Conservation (phyloP, 345 rosid species). For the Eucalyptus virginea region DNA sequence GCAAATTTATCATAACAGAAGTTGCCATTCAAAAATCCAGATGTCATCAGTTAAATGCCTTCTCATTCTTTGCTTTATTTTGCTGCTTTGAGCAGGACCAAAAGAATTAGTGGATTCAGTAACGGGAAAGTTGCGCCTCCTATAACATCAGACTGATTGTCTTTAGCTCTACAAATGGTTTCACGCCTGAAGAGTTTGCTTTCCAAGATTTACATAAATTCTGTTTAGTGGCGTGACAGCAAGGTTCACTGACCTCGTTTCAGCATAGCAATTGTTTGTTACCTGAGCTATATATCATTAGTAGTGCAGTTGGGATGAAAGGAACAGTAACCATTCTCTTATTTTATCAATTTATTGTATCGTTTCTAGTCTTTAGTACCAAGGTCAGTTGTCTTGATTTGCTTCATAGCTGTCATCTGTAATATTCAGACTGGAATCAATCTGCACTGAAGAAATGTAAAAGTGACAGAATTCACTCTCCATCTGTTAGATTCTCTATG, state of each 20-base stretch:
- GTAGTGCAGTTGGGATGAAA: background rate
- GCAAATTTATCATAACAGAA: background rate
- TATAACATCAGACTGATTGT: constrained; percentile 12
- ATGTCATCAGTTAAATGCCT: background rate
- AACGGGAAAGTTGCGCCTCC: constrained; percentile 60
- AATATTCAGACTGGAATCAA: background rate
- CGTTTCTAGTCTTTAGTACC: background rate
- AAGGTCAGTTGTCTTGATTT: background rate
- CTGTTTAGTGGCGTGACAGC: background rate
- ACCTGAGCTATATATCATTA: background rate
- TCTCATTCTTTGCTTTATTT: background rate
- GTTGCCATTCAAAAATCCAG: background rate
- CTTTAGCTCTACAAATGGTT: background rate
- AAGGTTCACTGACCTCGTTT: background rate
- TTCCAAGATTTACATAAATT: background rate
- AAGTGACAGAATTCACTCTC: background rate
- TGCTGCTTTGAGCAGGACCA: constrained; percentile 32
- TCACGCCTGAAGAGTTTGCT: background rate
- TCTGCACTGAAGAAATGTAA: background rate
- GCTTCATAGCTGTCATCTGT: background rate
- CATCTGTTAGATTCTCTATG: background rate
- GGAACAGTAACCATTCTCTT: background rate
- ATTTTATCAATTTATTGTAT: background rate
- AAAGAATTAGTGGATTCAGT: constrained; percentile 57
- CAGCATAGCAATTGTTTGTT: background rate